Evolutionary conservation across 1,284 basidiomycete genomes (phyloP).

Genomic region (Pseudozyma thailandica): DNA sequence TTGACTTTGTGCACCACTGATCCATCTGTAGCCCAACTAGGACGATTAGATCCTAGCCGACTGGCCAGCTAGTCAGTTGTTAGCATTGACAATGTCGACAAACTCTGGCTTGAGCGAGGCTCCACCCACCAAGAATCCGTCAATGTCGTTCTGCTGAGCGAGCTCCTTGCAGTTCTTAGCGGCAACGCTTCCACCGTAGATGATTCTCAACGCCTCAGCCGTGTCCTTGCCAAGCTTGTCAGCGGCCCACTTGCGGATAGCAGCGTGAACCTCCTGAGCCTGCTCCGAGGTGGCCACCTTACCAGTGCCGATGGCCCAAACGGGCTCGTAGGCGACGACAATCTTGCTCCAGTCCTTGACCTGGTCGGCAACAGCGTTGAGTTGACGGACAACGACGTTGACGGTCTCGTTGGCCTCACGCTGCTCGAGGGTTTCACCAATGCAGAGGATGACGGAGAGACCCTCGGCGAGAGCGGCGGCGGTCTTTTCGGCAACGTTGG

Average conservation of each 20-base stretch:
- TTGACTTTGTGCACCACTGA: too few relatives aligned
- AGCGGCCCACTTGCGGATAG: conserved; percentile 82
- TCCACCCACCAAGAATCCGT: conserved; percentile 99
- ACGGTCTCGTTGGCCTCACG: conserved; percentile 84
- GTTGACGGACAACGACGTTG: conserved; percentile 83
- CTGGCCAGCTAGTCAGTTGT: conserved; percentile 38
- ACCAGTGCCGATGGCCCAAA: conserved; percentile 98
- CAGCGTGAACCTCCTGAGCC: conserved; percentile 90
- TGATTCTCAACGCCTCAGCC: conserved; percentile 83
- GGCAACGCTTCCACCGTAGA: conserved; percentile 95
- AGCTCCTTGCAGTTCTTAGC: conserved; percentile 84
- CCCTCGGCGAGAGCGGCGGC: conserved; percentile 76
- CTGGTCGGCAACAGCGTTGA: conserved; percentile 78
- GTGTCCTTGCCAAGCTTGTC: conserved; percentile 77
- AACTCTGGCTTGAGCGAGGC: conserved; percentile 94
- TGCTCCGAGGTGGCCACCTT: conserved; percentile 89
- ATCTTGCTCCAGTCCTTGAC: conserved; percentile 86
- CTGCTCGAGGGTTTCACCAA: conserved; percentile 92
- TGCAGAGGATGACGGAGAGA: conserved; percentile 91
- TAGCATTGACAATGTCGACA: conserved; percentile 82
- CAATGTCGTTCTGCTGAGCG: conserved; percentile 79
- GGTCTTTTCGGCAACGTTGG: conserved; percentile 86
- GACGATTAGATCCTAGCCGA: conserved; percentile 31
- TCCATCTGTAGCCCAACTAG: too few relatives aligned
- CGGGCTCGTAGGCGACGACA: conserved; percentile 84